These are phyloP conservation scores for Chlorokybus atmophyticus DNA, from an alignment of 139 green algal species.

Conservation along the genomic window DNA sequence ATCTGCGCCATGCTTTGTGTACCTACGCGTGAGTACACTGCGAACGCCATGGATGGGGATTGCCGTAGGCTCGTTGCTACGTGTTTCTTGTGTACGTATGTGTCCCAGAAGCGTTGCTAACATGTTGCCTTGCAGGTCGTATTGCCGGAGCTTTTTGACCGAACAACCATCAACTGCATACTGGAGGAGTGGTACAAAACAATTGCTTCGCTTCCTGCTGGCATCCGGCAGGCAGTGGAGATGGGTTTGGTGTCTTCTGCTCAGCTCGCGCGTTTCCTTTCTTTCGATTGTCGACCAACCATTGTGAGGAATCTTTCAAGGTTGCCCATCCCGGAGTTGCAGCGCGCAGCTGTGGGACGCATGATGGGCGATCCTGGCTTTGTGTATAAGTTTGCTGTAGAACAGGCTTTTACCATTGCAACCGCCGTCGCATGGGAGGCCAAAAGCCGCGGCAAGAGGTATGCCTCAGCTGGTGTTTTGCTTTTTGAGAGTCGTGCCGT, in stretches of 20 bases:
- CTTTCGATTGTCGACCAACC: constrained; percentile 77
- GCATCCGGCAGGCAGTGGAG: constrained; percentile 71
- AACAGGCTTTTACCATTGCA: constrained; percentile 63
- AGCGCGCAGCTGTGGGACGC: constrained; percentile 76
- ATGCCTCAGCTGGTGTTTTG: too few relatives aligned
- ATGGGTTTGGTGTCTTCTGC: constrained; percentile 81
- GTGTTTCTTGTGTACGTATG: not conserved
- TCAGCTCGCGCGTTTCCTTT: constrained; percentile 81
- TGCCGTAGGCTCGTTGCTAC: not conserved
- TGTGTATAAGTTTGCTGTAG: constrained; percentile 78
- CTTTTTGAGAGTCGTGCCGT: too few relatives aligned
- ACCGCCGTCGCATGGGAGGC: constrained; percentile 63
- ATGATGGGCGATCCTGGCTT: constrained; percentile 93
- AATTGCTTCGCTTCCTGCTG: constrained; percentile 65
- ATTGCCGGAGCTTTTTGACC: constrained; percentile 64
- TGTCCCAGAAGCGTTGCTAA: not conserved
- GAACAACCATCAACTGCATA: constrained; percentile 69
- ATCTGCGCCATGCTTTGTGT: constrained; percentile 44
- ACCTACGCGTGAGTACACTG: not conserved
- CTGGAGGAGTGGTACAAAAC: constrained; percentile 81
- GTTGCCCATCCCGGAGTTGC: constrained; percentile 36
- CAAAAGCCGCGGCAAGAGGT: constrained; percentile 39
- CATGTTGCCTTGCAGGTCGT: not conserved
- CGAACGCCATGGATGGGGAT: too few relatives aligned
- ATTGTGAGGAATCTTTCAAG: constrained; percentile 68